Evolutionary conservation across 1,139 yeast species (phyloP).

Genomic region (Diutina ranongensis): DNA sequence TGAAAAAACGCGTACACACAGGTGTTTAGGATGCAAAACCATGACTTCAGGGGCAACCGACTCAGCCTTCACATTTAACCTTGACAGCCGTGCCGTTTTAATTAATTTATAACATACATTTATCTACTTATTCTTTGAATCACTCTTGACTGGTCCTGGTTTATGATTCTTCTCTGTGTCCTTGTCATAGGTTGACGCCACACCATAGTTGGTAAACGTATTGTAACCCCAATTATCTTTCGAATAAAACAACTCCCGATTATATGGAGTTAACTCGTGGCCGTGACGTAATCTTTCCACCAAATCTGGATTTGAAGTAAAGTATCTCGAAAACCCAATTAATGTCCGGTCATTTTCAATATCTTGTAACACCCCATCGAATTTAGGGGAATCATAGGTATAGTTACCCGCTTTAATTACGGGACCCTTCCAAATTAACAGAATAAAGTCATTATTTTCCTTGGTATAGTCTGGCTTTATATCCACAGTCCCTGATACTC

Average conservation of each 20-base stretch:
- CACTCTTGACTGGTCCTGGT: background rate
- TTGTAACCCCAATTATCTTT: conserved; percentile 5
- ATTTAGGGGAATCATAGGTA: conserved; percentile 15
- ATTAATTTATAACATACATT: no score
- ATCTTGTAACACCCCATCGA: conserved; percentile 13
- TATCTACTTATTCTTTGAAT: no score
- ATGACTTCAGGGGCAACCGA: no score
- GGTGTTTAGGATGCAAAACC: no score
- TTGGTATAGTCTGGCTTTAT: conserved; percentile 12
- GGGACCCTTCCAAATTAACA: conserved; percentile 36
- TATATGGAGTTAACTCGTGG: conserved; percentile 1
- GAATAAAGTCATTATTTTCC: conserved; percentile 23
- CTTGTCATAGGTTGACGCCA: background rate
- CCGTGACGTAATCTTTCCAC: conserved; percentile 4
- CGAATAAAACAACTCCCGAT: conserved; percentile 4
- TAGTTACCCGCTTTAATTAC: conserved; percentile 38
- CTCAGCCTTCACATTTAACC: no score
- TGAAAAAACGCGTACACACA: background rate
- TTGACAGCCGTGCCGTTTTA: no score
- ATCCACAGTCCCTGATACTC: conserved; percentile 16
- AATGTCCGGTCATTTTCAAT: conserved; percentile 21
- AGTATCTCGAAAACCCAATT: conserved; percentile 22
- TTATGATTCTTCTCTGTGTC: background rate
- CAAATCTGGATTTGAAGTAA: conserved; percentile 11
- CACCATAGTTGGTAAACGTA: background rate